Evolutionary conservation across 345 rosid genomes (phyloP).

Genomic region (Moricandia moricandioides): DNA sequence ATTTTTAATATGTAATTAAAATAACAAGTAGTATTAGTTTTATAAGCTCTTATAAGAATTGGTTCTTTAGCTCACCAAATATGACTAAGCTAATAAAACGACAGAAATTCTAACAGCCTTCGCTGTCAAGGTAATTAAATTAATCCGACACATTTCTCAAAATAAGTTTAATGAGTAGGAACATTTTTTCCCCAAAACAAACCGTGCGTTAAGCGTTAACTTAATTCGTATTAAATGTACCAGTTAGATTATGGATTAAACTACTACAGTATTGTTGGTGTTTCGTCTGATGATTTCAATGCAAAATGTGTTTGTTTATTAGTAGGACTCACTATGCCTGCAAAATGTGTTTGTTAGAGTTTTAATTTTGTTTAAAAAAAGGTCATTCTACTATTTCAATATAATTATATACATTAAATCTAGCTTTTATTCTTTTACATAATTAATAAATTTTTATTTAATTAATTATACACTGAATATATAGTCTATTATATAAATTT

Average conservation of each 20-base stretch:
- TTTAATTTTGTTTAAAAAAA: too few relatives aligned
- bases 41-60: background rate
- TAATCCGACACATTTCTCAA: conserved; percentile 18
- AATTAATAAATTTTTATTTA: too few relatives aligned
- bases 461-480: too few relatives aligned
- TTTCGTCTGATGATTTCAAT: background rate
- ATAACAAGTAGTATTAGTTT: background rate
- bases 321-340: background rate
- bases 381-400: too few relatives aligned
- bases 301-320: background rate
- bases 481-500: too few relatives aligned
- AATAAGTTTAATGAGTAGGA: background rate
- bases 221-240: background rate
- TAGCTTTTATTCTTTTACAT: too few relatives aligned
- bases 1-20: background rate
- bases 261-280: background rate
- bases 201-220: background rate
- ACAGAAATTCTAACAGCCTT: conserved; percentile 19
- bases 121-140: conserved; percentile 23
- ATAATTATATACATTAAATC: too few relatives aligned
- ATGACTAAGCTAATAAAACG: conserved; percentile 15
- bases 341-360: too few relatives aligned
- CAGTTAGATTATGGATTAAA: background rate
- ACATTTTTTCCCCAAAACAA: background rate
- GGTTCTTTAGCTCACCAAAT: conserved; percentile 13